Evolutionary conservation across 1,284 basidiomycete genomes (phyloP).

Genomic region (Bondarzewia mesenterica): DNA sequence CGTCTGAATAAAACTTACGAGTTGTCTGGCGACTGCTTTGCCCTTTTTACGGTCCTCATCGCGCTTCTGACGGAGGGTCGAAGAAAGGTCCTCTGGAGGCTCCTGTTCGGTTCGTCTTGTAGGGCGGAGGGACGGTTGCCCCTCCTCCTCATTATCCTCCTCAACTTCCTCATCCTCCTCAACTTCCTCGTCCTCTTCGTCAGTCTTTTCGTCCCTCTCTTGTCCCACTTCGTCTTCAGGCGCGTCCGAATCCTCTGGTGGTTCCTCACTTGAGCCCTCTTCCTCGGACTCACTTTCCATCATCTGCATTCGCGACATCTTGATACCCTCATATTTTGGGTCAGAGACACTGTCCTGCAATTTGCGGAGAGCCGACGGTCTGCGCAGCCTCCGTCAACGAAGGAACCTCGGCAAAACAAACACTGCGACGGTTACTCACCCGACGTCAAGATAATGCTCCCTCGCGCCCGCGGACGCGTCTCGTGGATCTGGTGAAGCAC

Average conservation of each 20-base stretch:
- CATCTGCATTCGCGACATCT: conserved; percentile 54
- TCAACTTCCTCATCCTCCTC: conserved; percentile 11
- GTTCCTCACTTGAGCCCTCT: conserved; percentile 16
- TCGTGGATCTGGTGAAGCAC: conserved; percentile 14
- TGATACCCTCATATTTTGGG: conserved; percentile 70
- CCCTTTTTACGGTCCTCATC: conserved; percentile 72
- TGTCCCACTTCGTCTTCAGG: conserved; percentile 24
- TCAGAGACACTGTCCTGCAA: conserved; percentile 53
- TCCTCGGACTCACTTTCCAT: conserved; percentile 19
- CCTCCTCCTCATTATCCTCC: conserved; percentile 15
- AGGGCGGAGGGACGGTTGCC: conserved; percentile 6
- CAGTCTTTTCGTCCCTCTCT: conserved; percentile 22
- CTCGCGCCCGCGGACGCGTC: conserved; percentile 30
- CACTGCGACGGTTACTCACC: conserved; percentile 37
- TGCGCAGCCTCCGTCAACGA: conserved; percentile 20
- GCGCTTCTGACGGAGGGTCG: conserved; percentile 47
- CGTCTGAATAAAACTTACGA: conserved; percentile 41
- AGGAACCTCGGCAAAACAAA: conserved; percentile 8
- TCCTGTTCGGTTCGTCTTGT: conserved; percentile 19
- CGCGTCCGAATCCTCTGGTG: conserved; percentile 12
- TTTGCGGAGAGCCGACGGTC: conserved; percentile 63
- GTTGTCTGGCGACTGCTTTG: conserved; percentile 72
- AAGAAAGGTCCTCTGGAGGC: conserved; percentile 40
- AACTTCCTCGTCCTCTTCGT: neutral
- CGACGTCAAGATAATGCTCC: conserved; percentile 79